A percentile compares a stretch with the other conserved stretches of the same genome.
These are phyloP conservation scores for Eremochloa ophiuroides DNA, from an alignment of 176 grass and related monocot genomes.

Conservation along the genomic window DNA sequence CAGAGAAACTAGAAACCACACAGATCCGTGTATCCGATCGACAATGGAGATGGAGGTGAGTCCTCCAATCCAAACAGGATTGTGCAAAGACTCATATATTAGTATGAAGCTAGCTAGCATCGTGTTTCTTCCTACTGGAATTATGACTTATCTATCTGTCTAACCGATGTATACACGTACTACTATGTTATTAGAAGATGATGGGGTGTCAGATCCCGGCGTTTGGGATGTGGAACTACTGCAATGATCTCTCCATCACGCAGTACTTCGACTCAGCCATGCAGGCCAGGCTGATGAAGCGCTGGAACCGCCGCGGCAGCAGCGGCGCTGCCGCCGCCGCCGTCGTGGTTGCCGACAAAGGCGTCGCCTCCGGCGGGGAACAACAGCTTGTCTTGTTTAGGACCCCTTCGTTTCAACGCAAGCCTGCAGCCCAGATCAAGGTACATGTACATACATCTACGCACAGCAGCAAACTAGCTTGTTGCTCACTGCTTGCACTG, in stretches of 20 bases:
- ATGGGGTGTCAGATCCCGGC: slow-evolving; percentile 53
- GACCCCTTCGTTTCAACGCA: slow-evolving; percentile 26
- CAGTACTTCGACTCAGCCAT: slow-evolving; percentile 76
- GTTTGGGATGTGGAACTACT: slow-evolving; percentile 72
- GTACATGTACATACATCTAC: neutral
- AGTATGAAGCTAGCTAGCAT: no score
- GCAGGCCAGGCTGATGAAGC: slow-evolving; percentile 55
- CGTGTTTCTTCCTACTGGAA: neutral
- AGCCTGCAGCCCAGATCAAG: slow-evolving; percentile 45
- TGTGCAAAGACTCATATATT: neutral
- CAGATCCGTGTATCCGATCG: neutral
- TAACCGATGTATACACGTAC: no score
- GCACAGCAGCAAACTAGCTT: no score
- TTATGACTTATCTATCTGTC: neutral
- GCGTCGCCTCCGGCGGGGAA: neutral
- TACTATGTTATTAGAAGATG: slow-evolving; percentile 38
- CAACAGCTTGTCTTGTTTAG: slow-evolving; percentile 24
- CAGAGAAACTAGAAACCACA: neutral
- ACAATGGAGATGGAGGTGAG: slow-evolving; percentile 47
- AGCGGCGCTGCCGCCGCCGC: neutral
- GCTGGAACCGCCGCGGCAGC: slow-evolving; percentile 25
- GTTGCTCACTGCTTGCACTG: neutral
- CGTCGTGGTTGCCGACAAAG: neutral
- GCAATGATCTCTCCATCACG: slow-evolving; percentile 61
- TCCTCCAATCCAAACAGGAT: no score